A percentile compares a stretch with the other conserved stretches of the same genome.
Conservation (phyloP, 345 rosid genomes). For the Salix arbutifolia region DNA sequence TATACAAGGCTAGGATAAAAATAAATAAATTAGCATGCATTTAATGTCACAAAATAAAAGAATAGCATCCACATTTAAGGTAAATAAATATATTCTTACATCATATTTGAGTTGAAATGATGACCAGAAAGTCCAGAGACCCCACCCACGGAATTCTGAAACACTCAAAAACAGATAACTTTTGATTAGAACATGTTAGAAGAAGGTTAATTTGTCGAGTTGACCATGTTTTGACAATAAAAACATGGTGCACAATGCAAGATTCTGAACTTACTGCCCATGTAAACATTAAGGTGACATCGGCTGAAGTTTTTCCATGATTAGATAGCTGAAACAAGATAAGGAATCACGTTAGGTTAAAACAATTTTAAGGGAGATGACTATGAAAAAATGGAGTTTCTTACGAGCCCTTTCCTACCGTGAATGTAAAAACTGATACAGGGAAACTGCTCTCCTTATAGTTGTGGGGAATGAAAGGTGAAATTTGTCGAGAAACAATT, state of each 20-base stretch:
- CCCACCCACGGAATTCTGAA: slow-evolving; percentile 94
- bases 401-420: slow-evolving; percentile 42
- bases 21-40: neutral
- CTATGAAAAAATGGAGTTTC: neutral
- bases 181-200: neutral
- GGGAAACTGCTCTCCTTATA: slow-evolving; percentile 94
- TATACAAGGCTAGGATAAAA: neutral
- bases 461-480: slow-evolving; percentile 90
- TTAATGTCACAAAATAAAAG: neutral
- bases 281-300: slow-evolving; percentile 78
- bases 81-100: slow-evolving; percentile 35
- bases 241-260: neutral
- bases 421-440: slow-evolving; percentile 76
- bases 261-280: slow-evolving; percentile 68
- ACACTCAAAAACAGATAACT: neutral
- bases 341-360: slow-evolving; percentile 10
- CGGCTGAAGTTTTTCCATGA: slow-evolving; percentile 61
- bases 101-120: slow-evolving; percentile 63
- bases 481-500: slow-evolving; percentile 82
- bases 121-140: slow-evolving; percentile 76
- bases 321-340: slow-evolving; percentile 56
- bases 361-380: neutral
- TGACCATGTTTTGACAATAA: neutral
- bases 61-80: neutral
- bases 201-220: neutral